phyloP scores from a whole-genome alignment of 2,329 filamentous ascomycete species.

The Dendrostoma leiphaemia region DNA sequence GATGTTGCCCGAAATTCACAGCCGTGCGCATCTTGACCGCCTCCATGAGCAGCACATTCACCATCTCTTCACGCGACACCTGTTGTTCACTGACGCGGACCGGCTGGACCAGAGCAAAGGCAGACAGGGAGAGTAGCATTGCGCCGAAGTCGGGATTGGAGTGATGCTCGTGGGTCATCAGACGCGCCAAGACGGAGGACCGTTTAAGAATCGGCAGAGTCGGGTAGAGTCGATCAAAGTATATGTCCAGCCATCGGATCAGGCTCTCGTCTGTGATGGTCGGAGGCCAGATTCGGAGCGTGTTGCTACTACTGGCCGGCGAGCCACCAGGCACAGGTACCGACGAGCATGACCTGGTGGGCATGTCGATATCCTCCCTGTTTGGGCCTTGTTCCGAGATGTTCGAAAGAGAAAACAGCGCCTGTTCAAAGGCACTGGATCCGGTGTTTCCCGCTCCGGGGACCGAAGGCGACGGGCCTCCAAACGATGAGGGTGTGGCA shows the following conservation, averaged over 20 bases:
- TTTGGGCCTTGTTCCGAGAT: neutral
- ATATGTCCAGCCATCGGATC: conserved; percentile 15
- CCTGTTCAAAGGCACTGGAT: conserved; percentile 6
- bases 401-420: conserved; percentile 5
- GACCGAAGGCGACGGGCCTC: conserved; percentile 9
- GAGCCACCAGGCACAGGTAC: conserved; percentile 2
- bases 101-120: conserved; percentile 13
- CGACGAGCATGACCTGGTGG: no score
- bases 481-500: neutral
- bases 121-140: conserved; percentile 13
- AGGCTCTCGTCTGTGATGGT: conserved; percentile 14
- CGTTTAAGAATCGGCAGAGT: conserved; percentile 13
- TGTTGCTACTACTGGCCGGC: conserved; percentile 10
- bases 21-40: conserved; percentile 11
- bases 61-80: conserved; percentile 11
- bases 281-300: conserved; percentile 7
- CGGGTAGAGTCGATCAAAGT: conserved; percentile 13
- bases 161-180: conserved; percentile 11
- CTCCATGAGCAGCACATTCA: conserved; percentile 9
- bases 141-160: conserved; percentile 12
- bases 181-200: conserved; percentile 11
- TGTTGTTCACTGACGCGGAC: conserved; percentile 11
- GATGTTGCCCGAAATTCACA: conserved; percentile 11
- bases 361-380: conserved; percentile 3
- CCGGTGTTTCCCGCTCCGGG: neutral